Percentiles rank a stretch among this genome's conserved stretches.
Evolutionary conservation across 2,329 filamentous ascomycete genomes (phyloP).

Genomic region (Bipolaris sorokiniana): DNA sequence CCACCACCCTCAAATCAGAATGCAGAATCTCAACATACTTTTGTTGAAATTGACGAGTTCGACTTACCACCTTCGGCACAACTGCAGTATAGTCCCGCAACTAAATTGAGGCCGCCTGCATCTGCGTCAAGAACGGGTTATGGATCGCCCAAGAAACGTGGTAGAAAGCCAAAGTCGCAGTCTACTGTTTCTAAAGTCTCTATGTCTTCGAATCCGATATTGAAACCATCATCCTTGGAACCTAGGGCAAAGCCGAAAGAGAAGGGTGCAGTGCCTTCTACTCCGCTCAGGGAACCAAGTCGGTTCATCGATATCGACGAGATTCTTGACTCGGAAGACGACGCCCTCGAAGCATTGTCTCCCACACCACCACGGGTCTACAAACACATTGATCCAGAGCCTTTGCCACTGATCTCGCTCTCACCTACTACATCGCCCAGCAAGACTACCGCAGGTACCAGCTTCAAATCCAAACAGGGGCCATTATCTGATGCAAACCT

Average conservation of each 20-base stretch:
- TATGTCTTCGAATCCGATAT: conserved; percentile 6
- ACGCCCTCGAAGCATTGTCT: conserved; percentile 34
- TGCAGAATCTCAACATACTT: conserved; percentile 25
- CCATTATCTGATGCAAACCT: background rate
- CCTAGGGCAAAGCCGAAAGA: conserved; percentile 1
- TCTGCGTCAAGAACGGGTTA: conserved; percentile 2
- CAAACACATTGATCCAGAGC: conserved; percentile 22
- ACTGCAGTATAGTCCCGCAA: conserved; percentile 5
- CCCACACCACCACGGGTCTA: conserved; percentile 44
- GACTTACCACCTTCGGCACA: conserved; percentile 22
- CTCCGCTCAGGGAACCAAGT: conserved; percentile 25
- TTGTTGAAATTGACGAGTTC: conserved; percentile 38
- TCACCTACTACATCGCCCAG: conserved; percentile 7
- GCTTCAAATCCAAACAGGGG: background rate
- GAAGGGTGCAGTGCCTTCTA: conserved; percentile 1
- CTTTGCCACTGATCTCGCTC: conserved; percentile 21
- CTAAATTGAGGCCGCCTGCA: background rate
- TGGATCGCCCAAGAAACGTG: conserved; percentile 29
- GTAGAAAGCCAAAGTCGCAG: conserved; percentile 28
- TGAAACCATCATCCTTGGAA: conserved; percentile 9
- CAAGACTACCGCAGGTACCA: background rate
- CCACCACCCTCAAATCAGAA: conserved; percentile 40
- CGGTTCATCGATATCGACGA: conserved; percentile 48
- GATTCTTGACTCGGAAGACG: conserved; percentile 50
- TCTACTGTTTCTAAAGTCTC: conserved; percentile 11